Evolutionary conservation across 2,329 filamentous ascomycete genomes (phyloP), one percentile per base, ranked within the genome.

Genomic region (Phaeosphaeriaceae sp.): DNA sequence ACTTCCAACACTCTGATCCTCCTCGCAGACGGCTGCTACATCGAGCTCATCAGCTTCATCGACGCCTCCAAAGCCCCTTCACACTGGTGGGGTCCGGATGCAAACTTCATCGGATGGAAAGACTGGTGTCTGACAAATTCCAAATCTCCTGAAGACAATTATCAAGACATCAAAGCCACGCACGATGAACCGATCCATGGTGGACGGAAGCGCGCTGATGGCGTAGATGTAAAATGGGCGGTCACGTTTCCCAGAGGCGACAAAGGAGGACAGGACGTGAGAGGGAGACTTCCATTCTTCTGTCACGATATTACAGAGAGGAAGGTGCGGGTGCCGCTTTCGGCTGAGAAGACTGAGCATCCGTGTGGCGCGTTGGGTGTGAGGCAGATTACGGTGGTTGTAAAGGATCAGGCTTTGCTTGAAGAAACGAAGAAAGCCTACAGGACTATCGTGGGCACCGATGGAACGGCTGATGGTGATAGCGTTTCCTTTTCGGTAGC

Each of bases 41-140:
- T 91, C 53, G 88, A 91, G 69, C 78, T 90, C 51, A 88, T 90
- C 58, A 83, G 86, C 41, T 90, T 90, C 70, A 78, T 86, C 49
- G 72, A 84, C 20, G 81, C 79, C 44, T 70, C 74, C 33, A 65
- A 73, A n/a, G 76, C 78, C 4, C 65, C 74, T 7, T 79, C 83
- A 3, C 87, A 90, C 67, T 84, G 84, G 68, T 91, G 88, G 88
- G 87, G 84, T 0, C 69, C 74, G 0, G 81, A 84, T 10, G 62
- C 74, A 0, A 81, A 82, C 31, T 84, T 85, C 3, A 78, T 85
- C 44, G 81, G 73, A 2, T 90, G 61, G 89, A 89, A 77, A 87
- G 85, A 82, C 85, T 88, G 7, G 80, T 89, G 63, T 82, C 55
- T 75, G 0, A 76, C 69, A 1, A 71, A 67, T 24, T 17, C 21